Evolutionary conservation across 495 filamentous ascomycete species (phyloP), one percentile per base, ranked within the genome.

Genomic region (Jackrogersella minutella): DNA sequence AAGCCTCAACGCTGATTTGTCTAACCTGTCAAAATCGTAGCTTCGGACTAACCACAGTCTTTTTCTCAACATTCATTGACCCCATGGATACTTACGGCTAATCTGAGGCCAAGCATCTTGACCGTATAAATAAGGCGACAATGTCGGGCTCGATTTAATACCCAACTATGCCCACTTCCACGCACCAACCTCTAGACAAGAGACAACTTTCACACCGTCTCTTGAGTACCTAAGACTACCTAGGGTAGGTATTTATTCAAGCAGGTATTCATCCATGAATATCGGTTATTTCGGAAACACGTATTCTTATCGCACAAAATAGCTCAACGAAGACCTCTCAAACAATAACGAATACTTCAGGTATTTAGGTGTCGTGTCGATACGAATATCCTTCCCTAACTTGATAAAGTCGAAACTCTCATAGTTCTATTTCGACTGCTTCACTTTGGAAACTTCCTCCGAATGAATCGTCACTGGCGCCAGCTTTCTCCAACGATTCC

Each of bases 361-460:
- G n/a, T n/a, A 4, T n/a, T 58, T 17, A 14, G 55, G 58, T 30
- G 21, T 30, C 26, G 26, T n/a, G n/a, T 16, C 37, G 26, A 62
- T 11, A 30, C 47, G 4, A 28, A 61, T 17, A 33, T 1, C 19
- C 34, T 1, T 17, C 24, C 22, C 9, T 37, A 2, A 33, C 3
- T 3, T n/a, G n/a, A n/a, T 9, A 50, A 13, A 43, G 17, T 5
- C 13, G 0, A 19, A 4, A 3, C 19, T 24, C 39, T 64, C 51
- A 72, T 5, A 72, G 14, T 17, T 67, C 65, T 3, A 74, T 46
- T 1, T 58, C 69, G 16, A 65, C 69, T 26, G 60, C 40, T 57
- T 74, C 66, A 52, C 72, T 74, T 39, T 69, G 28, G 44, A 73
- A 75, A 3, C 6, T 26, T 0, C 73, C 73, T 41, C 46, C 54